Evolutionary conservation across 83 land plant genomes (phyloP), one percentile per base, ranked within the genome.

Genomic region (Picea abies): DNA sequence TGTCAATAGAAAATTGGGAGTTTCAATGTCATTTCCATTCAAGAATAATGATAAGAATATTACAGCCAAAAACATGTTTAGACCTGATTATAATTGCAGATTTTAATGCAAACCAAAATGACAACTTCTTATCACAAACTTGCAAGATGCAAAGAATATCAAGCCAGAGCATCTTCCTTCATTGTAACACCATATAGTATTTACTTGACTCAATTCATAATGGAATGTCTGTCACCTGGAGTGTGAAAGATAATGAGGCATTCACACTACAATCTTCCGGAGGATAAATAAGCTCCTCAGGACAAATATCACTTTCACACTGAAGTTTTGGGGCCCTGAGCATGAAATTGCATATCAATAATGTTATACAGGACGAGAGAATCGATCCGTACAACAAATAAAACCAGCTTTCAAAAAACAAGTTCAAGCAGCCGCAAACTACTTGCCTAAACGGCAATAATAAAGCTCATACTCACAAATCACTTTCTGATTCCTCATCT

Each of bases 181-280:
- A 17, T 16, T 19, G 20, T 25, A 70, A 70, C 19, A 37, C 2
- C 44, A 70, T 32, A 44, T 12, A 39, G 22, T 73, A 47, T 44
- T 39, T 72, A n/a, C 52, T 41, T 44, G 20, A 44, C 4, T 4
- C 56, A 41, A n/a, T 20, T 73, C 23, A 73, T 11, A 72, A 73
- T 4, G 25, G 79, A 17, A 12, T 11, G 15, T 39, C 17, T 68
- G 83, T 84, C 81, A 96, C 98, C 90, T 94, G 98, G 68, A 96
- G 90, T 26, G 97, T 94, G 64, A 94, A 94, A 69, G 97, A 86
- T 22, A 93, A 81, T 10, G 99, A 94, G 62, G 85, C 85, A 82
- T 96, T 96, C 82, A 96, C 86, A 78, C 94, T 96, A 81, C 99
- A 96, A 85, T 96, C 99, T 78, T 96, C 99, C 73, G 98, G 95